Evolutionary conservation across 352 stramenopile genomes (phyloP), one percentile per base, ranked within the genome.

Genomic region (Peronospora destructor): DNA sequence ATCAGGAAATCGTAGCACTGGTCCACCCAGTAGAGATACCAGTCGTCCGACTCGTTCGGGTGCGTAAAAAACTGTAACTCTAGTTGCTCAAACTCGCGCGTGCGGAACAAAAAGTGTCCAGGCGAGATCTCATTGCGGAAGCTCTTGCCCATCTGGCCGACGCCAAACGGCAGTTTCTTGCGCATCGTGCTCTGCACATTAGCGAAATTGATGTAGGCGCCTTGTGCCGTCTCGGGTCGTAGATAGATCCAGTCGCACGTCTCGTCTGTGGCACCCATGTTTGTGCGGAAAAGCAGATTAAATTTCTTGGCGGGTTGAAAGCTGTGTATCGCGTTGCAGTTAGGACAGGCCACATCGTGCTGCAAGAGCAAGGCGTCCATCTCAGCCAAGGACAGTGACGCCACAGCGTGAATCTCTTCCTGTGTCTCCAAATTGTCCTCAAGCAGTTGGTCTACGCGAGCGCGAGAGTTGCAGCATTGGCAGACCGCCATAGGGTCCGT

Each of bases 51-150:
- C 29, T 91, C 80, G 32, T 66, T 40, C 43, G 78, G 78, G 49
- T 80, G 66, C 46, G 75, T 89, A 56, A 91, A 91, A 56, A 84
- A 91, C 63, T 89, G 73, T 16, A 91, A 81, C 68, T 99, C 96
- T 40, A 98, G 92, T 75, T 99, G 96, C 71, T 98, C 94, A 61
- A 99, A 99, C 76, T 99, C 96, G 28, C 95, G 79, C 45, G 78
- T 96, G 45, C 95, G 91, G 61, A 98, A 98, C 44, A 99, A 78
- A 59, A 98, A 98, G 52, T 98, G 96, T 6, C 93, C 73, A 0
- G 94, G 92, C 9, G 92, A 98, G 59, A 99, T 98, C 73, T 99
- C 96, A 59, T 99, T 99, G 14, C 96, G 84, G 66, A 98, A 99
- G 44, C 93, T 95, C 64, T 98, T 98, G 53, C 96, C 96, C 64